Percentiles rank a stretch among this genome's conserved stretches.
Evolutionary conservation across 1,284 basidiomycete genomes (phyloP).

Genomic region (Tilletia walkeri): DNA sequence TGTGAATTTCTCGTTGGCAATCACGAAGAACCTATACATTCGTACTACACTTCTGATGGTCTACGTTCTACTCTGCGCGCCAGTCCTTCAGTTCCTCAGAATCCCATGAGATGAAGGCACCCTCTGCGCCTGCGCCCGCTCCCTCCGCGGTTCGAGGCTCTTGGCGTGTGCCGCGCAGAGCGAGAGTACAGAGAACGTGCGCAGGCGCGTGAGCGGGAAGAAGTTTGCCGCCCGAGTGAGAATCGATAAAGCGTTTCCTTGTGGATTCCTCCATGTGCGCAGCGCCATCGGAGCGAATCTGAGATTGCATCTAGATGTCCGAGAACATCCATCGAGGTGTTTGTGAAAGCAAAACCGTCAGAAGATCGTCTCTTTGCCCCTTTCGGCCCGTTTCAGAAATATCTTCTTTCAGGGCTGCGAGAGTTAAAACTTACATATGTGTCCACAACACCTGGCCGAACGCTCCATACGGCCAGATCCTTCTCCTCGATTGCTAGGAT

Average conservation of each 20-base stretch:
- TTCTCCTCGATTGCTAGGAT: conserved; percentile 79
- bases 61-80: neutral
- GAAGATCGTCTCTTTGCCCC: too few relatives aligned
- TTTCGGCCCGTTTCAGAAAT: too few relatives aligned
- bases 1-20: too few relatives aligned
- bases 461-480: conserved; percentile 68
- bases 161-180: conserved; percentile 53
- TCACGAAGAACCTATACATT: too few relatives aligned
- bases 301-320: conserved; percentile 55
- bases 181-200: conserved; percentile 66
- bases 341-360: too few relatives aligned
- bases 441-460: conserved; percentile 81
- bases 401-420: neutral
- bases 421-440: conserved; percentile 44
- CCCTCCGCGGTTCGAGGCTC: conserved; percentile 58
- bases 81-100: conserved; percentile 20
- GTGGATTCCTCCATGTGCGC: conserved; percentile 62
- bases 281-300: conserved; percentile 52
- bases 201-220: conserved; percentile 62
- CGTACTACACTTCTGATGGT: too few relatives aligned
- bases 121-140: conserved; percentile 53
- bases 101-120: conserved; percentile 69
- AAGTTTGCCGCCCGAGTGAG: conserved; percentile 67
- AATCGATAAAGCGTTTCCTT: conserved; percentile 65
- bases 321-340: neutral